Evolutionary conservation across 176 grass and related monocot species (phyloP).

Genomic region (Hordeum vulgare): DNA sequence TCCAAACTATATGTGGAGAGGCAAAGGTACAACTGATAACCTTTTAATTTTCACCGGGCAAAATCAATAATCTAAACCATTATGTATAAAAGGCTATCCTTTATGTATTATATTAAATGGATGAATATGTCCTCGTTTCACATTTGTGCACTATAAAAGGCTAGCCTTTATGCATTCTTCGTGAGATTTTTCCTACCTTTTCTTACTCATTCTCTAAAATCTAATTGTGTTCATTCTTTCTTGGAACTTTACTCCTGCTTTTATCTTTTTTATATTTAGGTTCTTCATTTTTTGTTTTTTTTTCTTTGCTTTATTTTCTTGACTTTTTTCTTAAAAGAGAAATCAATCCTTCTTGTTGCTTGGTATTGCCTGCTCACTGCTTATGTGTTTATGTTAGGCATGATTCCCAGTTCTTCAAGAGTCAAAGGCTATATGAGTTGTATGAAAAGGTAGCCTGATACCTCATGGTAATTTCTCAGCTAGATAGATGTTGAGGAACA

Average conservation of each 20-base stretch:
- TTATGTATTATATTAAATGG: too few species aligned
- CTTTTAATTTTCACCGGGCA: slow-evolving; percentile 7
- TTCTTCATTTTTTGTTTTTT: too few species aligned
- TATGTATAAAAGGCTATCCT: too few species aligned
- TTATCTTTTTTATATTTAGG: too few species aligned
- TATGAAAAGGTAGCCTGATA: slow-evolving; percentile 99
- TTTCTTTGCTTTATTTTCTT: too few species aligned
- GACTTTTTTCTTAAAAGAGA: neutral
- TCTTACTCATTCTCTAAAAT: too few species aligned
- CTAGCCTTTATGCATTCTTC: too few species aligned
- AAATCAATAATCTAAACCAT: neutral
- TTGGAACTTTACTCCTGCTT: too few species aligned
- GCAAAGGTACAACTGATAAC: slow-evolving; percentile 57
- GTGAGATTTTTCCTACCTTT: too few species aligned
- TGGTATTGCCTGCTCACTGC: slow-evolving; percentile 3
- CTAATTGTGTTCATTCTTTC: too few species aligned
- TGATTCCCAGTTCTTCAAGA: slow-evolving; percentile 99
- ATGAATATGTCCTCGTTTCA: too few species aligned
- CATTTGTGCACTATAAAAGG: too few species aligned
- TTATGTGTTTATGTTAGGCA: slow-evolving; percentile 41
- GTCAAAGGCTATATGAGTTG: slow-evolving; percentile 76
- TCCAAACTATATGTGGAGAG: slow-evolving; percentile 83
- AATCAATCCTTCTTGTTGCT: neutral
- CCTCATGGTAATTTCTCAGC: slow-evolving; percentile 61
- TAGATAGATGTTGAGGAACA: neutral